phyloP scores from a whole-genome alignment of 257 asterid genomes.

The Pogostemon cablin region DNA sequence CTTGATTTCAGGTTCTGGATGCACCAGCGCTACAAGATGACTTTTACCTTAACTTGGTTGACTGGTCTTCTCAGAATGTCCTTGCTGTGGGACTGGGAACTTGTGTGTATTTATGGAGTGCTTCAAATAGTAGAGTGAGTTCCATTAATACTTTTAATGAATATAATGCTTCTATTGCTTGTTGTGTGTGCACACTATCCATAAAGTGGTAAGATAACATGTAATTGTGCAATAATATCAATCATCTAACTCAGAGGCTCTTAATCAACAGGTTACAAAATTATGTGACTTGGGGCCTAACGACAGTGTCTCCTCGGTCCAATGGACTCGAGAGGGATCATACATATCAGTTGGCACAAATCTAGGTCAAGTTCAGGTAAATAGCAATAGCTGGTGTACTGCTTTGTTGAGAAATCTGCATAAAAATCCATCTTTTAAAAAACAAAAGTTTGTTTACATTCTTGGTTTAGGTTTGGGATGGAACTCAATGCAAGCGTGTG shows the following conservation, averaged over 20 bases:
- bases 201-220: background rate
- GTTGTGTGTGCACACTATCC: too few relatives aligned
- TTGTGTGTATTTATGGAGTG: conserved; percentile 94
- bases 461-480: conserved; percentile 62
- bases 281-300: conserved; percentile 91
- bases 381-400: background rate
- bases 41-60: conserved; percentile 93
- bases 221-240: background rate
- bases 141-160: background rate
- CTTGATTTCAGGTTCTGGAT: conserved; percentile 73
- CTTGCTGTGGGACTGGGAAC: conserved; percentile 98
- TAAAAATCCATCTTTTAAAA: background rate
- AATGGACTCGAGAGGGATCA: conserved; percentile 96
- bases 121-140: conserved; percentile 89
- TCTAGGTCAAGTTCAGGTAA: conserved; percentile 95
- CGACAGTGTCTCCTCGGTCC: conserved; percentile 89
- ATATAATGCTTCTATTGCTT: too few relatives aligned
- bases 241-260: conserved; percentile 16
- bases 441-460: background rate
- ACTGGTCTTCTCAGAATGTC: conserved; percentile 90
- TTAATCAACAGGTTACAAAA: conserved; percentile 68
- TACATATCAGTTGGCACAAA: conserved; percentile 84
- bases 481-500: conserved; percentile 80
- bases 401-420: background rate
- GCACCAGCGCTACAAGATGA: conserved; percentile 97